Evolutionary conservation across 768 basidiomycete species (phyloP).

Genomic region (Candolleomyces aberdarensis): DNA sequence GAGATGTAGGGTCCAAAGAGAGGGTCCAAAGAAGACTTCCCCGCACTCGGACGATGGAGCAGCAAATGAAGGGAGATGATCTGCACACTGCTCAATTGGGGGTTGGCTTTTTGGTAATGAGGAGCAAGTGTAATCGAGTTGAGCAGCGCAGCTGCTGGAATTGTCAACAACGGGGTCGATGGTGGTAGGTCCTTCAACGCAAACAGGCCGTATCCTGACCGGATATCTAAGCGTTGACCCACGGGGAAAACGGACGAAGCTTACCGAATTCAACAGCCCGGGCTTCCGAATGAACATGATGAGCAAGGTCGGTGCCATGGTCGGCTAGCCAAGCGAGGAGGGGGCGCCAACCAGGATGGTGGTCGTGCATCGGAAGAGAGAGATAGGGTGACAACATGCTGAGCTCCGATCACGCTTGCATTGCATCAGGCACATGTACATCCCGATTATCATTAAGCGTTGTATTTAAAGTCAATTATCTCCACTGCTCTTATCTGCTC

Average conservation of each 20-base stretch:
- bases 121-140: constrained; percentile 67
- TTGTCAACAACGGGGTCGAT: constrained; percentile 56
- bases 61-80: constrained; percentile 79
- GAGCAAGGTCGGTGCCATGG: constrained; percentile 44
- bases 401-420: constrained; percentile 20
- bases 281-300: constrained; percentile 48
- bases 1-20: constrained; percentile 77
- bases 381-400: constrained; percentile 10
- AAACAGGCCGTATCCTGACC: constrained; percentile 67
- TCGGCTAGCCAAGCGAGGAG: constrained; percentile 52
- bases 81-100: constrained; percentile 60
- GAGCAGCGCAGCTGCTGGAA: constrained; percentile 70
- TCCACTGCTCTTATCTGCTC: not conserved
- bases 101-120: constrained; percentile 46
- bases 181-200: constrained; percentile 41
- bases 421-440: not conserved
- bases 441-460: not conserved
- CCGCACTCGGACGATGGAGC: constrained; percentile 51
- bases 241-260: not conserved
- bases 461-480: not conserved
- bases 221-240: constrained; percentile 9
- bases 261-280: constrained; percentile 16
- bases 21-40: constrained; percentile 45
- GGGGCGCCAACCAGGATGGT: constrained; percentile 38
- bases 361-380: constrained; percentile 9